Evolutionary conservation across 495 filamentous ascomycete species (phyloP), one percentile per base, ranked within the genome.

Genomic region (Hypoxylon crocopeplum): DNA sequence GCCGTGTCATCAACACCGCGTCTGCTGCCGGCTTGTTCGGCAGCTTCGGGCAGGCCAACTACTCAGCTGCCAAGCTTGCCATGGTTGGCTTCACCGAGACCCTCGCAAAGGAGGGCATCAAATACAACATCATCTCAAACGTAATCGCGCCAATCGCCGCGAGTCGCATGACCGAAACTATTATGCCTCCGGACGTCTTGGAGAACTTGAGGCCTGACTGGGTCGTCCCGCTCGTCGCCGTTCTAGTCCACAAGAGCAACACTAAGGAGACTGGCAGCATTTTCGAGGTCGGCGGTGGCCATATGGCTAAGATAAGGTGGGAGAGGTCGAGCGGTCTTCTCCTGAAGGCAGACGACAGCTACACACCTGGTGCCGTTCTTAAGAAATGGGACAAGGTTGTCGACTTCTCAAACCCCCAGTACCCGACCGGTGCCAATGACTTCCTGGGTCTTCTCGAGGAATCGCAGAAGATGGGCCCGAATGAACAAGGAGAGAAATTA

Each of bases 61-160:
- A 98, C 77, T 96, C 95, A 24, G 93, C 94, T 50, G 94, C 94
- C 62, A 98, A 98, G 81, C 82, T 98, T 45, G 89, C 90, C 55
- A 89, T 94, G 84, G 93, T 98, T 51, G 94, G 92, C 57, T 98
- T 98, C 80, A 97, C 94, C 15, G 94, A 98, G 83, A 96, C 94
- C 2, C 85, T 98, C 54, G 94, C 95, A 46, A 98, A 97, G 80
- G 94, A 98, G 79, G 94, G 94, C 58, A 82, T 86, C 64, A 98
- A 98, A 76, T 98, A 98, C 80, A 98, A 98, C 84, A 98, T 98
- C 64, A 77, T 97, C 68, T 84, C 84, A 79, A 98, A 98, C 74
- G 90, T 89, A 67, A 98, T 98, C 77, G 93, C 94, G 25, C 94
- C 94, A 39, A 93, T 98, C 67, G 94, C 94, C 63, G 94, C 94